Percentiles rank a stretch among this genome's conserved stretches.
These are phyloP conservation scores for Caryocar brasiliense DNA, from an alignment of 441 rosid genomes.

Conservation along the genomic window DNA sequence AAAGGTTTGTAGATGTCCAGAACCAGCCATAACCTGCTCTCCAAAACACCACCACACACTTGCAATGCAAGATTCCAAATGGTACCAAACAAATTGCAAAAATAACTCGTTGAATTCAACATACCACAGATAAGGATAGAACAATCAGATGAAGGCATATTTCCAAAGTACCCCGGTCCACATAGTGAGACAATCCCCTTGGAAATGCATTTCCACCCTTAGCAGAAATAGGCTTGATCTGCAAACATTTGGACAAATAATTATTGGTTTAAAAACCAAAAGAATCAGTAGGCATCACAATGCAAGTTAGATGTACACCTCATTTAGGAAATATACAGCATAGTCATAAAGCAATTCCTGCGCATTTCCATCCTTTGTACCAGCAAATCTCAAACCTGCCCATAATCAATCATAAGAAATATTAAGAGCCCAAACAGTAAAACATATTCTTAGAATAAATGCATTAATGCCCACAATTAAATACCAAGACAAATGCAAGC, in stretches of 20 bases:
- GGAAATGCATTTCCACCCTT: slow-evolving; percentile 46
- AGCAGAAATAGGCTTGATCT: slow-evolving; percentile 80
- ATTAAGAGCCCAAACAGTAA: background rate
- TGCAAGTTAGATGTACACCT: slow-evolving; percentile 44
- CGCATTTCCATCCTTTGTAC: slow-evolving; percentile 79
- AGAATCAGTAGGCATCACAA: slow-evolving; percentile 12
- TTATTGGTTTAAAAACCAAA: slow-evolving; percentile 10
- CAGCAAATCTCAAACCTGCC: slow-evolving; percentile 91
- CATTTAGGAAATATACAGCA: slow-evolving; percentile 78
- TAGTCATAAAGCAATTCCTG: slow-evolving; percentile 76
- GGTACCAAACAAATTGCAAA: background rate
- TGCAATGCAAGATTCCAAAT: slow-evolving; percentile 1
- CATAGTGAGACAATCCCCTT: slow-evolving; percentile 67
- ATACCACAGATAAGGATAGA: slow-evolving; percentile 88
- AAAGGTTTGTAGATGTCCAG: slow-evolving; percentile 83
- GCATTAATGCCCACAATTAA: slow-evolving; percentile 10
- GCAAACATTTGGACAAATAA: slow-evolving; percentile 22
- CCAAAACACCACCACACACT: slow-evolving; percentile 9
- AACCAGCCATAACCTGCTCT: slow-evolving; percentile 91
- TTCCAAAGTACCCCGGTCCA: slow-evolving; percentile 90
- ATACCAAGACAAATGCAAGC: slow-evolving; percentile 93
- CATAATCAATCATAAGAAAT: slow-evolving; percentile 13
- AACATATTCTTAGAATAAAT: background rate
- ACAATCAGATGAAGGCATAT: slow-evolving; percentile 81
- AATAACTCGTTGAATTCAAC: slow-evolving; percentile 13